Evolutionary conservation across 129 eudicot species (phyloP), one percentile per base, ranked within the genome.

Genomic region (Artemisia annua): DNA sequence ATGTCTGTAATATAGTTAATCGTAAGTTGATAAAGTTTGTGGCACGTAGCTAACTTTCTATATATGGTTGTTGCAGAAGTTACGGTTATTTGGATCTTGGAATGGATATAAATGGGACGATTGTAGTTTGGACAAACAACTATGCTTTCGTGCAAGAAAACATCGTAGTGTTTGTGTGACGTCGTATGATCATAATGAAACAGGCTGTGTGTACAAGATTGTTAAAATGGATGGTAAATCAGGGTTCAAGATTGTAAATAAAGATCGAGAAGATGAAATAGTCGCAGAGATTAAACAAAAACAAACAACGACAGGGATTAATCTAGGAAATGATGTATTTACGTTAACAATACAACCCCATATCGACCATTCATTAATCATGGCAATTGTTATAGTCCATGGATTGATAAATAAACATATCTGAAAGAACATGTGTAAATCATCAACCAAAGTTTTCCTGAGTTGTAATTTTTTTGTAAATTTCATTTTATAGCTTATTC

Each of bases 261-360:
- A 71, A 12, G 83, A 87, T 75, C 68, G 52, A 18, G 73, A 71
- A 17, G 82, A 80, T 7, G 75, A 72, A 53, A 20, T 82, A 11
- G 81, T 84, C 7, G 96, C 96, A 0, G 87, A 86, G 83, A 84
- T 86, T 9, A 89, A 73, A 43, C 81, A 78, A 63, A 89, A 89
- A 80, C 79, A 80, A 71, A 55, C 92, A 3, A 61, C 72, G 57
- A 71, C 80, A 43, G 93, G 96, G 55, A 78, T 87, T 55, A n/a
- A 59, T 14, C 65, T 87, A 13, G 96, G 93, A 62, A 82, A 83
- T 13, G 96, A 89, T 81, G 96, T 89, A 56, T 76, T 87, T 73
- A 84, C 90, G 14, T 69, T 87, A 63, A 73, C 48, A n/a, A 85
- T 87, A 63, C 87, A 89, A 74, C 85, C 90, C 0, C 70, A 78